Base-by-base conservation (phyloP, 2,329 filamentous ascomycete species). In the Aspergillus uvarum region DNA sequence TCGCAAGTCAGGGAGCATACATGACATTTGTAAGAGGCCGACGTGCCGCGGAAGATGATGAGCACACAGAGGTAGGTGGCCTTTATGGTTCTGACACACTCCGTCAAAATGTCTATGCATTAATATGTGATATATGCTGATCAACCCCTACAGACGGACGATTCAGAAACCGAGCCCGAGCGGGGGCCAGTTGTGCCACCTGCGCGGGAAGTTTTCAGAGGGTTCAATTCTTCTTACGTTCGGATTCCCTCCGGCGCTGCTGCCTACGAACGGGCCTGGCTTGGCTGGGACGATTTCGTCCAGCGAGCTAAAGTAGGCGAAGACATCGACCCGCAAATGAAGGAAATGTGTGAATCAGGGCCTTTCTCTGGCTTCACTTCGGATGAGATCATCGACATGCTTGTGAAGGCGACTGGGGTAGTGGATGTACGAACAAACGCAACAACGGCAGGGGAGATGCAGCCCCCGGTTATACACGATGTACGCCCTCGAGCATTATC, bases 231-330 rank as follows among this genome's bases (percentile, higher is more conserved):
- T 4, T 70, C 71, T 10, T 67, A 66, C 50, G 71, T 77, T 19
- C 71, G 76, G 49, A 63, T 71, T 5, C 73, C 70, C 29, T 63
- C 70, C 19, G 76, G 76, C 7, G 72, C 76, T 4, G 68, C 70
- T 24, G 66, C 70, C 1, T 76, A 72, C 56, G 71, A 75, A 21
- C 73, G 72, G 47, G 76, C 72, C 47, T 62, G 63, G n/a, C 63
- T 68, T 48, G 70, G 70, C 52, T 79, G 76, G 76, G 76, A 77
- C 14, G 74, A 78, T 59, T 78, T 79, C 31, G 65, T 76, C 24
- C 74, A 74, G 59, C 72, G 75, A 19, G 76, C 71, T 42, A 74
- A 74, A 51, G 64, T 77, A 42, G 72, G 73, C 24, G 71, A 68
- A 35, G 75, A 77, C 49, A 69, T 78, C 50, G 72, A 73, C 50